These are phyloP conservation scores for Tetrapisispora namnaoensis DNA, from an alignment of 805 yeast species.

Conservation along the genomic window DNA sequence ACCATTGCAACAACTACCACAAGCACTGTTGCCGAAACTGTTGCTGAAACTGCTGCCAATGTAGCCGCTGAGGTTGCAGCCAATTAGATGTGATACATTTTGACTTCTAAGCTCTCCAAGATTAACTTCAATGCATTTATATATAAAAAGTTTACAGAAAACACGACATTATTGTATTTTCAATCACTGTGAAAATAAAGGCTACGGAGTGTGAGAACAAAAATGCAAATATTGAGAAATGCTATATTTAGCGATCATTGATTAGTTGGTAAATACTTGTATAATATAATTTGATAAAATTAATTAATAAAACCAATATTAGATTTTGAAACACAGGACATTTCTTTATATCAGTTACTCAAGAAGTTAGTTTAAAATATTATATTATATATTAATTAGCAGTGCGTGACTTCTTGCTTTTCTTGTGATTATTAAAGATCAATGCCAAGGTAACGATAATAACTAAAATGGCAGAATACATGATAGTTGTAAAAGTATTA, in stretches of 20 bases:
- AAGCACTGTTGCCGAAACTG: not conserved
- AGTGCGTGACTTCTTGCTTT: not conserved
- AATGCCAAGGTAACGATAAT: not conserved
- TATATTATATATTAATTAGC: not conserved
- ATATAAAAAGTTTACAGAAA: not conserved
- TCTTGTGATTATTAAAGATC: not conserved
- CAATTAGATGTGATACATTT: not conserved
- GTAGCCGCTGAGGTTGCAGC: not conserved
- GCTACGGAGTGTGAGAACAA: not conserved
- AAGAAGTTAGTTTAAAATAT: no score
- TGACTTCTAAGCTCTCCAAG: no score
- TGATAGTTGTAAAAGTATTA: slow-evolving; percentile 26
- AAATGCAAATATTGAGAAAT: not conserved
- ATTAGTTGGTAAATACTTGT: slow-evolving; percentile 1
- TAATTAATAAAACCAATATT: not conserved
- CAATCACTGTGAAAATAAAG: not conserved
- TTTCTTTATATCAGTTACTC: no score
- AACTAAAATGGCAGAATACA: not conserved
- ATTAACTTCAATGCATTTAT: not conserved
- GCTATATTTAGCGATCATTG: not conserved
- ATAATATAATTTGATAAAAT: not conserved
- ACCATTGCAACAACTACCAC: slow-evolving; percentile 3
- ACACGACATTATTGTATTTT: not conserved
- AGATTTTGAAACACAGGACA: no score
- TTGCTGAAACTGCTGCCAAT: not conserved